A percentile compares a stretch with the other conserved stretches of the same genome.
Conservation (phyloP, 257 asterid genomes). For the Henckelia pumila region DNA sequence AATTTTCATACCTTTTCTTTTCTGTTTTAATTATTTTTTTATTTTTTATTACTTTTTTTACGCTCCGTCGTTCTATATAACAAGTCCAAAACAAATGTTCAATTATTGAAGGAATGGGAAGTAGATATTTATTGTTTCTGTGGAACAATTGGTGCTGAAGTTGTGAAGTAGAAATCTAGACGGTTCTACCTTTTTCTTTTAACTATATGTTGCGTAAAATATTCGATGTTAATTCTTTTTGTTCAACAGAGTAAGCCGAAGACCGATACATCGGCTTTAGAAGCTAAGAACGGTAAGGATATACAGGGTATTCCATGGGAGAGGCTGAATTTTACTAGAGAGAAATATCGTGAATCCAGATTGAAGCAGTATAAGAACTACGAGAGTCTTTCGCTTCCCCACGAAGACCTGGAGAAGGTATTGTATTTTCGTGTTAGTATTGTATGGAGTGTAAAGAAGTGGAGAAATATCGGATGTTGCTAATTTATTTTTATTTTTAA, state of each 20-base stretch:
- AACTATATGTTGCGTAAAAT: no score
- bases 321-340: constrained; percentile 71
- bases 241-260: constrained; percentile 43
- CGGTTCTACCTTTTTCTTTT: neutral
- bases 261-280: constrained; percentile 78
- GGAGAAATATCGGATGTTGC: no score
- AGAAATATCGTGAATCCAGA: constrained; percentile 67
- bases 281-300: constrained; percentile 86
- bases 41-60: no score
- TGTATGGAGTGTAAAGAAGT: no score
- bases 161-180: neutral
- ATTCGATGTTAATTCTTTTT: neutral
- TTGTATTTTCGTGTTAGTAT: neutral
- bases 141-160: neutral
- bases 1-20: neutral
- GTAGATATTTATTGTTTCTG: neutral
- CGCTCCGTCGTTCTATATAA: no score
- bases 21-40: no score
- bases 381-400: constrained; percentile 55
- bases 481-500: constrained; percentile 16
- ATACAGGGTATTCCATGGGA: constrained; percentile 98
- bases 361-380: constrained; percentile 80
- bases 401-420: constrained; percentile 61
- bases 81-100: no score
- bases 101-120: no score